Evolutionary conservation across 176 grass and related monocot species (phyloP), one percentile per base, ranked within the genome.

Genomic region (Alopecurus myosuroides): DNA sequence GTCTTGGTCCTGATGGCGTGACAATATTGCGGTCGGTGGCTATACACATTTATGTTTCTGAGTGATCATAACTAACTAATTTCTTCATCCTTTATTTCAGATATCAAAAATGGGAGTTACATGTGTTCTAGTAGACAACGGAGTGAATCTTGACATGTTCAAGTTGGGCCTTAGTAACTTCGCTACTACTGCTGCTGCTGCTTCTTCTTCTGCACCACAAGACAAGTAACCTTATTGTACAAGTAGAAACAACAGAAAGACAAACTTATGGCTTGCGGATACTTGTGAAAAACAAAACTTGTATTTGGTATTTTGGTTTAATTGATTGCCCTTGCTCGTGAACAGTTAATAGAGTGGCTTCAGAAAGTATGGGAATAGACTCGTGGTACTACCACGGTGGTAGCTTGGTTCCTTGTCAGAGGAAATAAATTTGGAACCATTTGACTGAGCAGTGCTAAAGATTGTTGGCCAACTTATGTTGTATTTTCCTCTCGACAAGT

Each of bases 91-190:
- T 39, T 66, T 62, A 40, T 70, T 89, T 69, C 88, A 97, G 95
- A 78, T 94, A 41, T 94, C 95, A 37, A 94, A 94, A 83, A 91
- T 97, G 92, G 92, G 95, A 76, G 95, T 91, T 80, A 92, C 92
- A 18, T 80, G 88, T 67, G 83, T 94, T 64, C 77, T 94, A 30
- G 95, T 97, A 58, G 88, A 94, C 56, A 90, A 94, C 1, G 95
- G 90, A 18, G 29, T 97, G 86, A 97, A 97, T 78, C 90, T 97
- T 35, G 88, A 97, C 65, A 92, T 90, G 81, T 89, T 97, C 74
- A 97, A 88, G 92, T 79, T 89, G 74, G 95, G 95, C 40, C 92
- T 97, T 36, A 85, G 77, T 82, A 91, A 97, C 52, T 94, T 94
- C 37, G 78, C 88, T 76, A 85, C 50, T 46, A 84, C 80, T 26